Percentiles rank a stretch among this genome's conserved stretches.
phyloP scores from a whole-genome alignment of 2,329 filamentous ascomycete genomes.

The Delphinella strobiligena region DNA sequence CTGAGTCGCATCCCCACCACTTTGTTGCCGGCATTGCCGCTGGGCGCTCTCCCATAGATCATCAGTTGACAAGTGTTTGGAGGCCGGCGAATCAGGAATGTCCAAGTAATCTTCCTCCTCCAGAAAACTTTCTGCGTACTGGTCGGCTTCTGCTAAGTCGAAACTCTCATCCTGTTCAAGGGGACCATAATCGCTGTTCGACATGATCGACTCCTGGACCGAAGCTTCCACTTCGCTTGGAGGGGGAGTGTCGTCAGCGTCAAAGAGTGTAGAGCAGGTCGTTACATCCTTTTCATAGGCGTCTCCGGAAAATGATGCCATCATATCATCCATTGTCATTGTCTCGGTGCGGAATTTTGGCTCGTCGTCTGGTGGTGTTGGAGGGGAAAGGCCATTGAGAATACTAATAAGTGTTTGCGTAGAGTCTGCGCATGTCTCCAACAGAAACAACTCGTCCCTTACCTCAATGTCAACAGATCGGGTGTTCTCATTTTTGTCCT shows the following conservation, averaged over 20 bases:
- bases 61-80: conserved; percentile 18
- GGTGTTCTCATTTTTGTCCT: conserved; percentile 43
- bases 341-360: conserved; percentile 72
- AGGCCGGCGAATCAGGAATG: conserved; percentile 19
- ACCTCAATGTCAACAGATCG: conserved; percentile 69
- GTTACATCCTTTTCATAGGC: conserved; percentile 55
- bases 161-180: too few relatives aligned
- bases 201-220: conserved; percentile 21
- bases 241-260: conserved; percentile 17
- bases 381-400: conserved; percentile 69
- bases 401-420: conserved; percentile 81
- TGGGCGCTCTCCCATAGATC: conserved; percentile 20
- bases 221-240: conserved; percentile 20
- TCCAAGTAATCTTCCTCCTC: conserved; percentile 24
- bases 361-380: conserved; percentile 68
- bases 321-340: conserved; percentile 72
- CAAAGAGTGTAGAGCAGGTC: conserved; percentile 42
- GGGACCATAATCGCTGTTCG: conserved; percentile 19
- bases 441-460: conserved; percentile 71
- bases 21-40: conserved; percentile 16
- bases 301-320: conserved; percentile 82
- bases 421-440: conserved; percentile 94
- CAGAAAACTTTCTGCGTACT: conserved; percentile 21
- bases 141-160: conserved; percentile 12
- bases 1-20: conserved; percentile 12